Percentiles rank a stretch among this genome's conserved stretches.
Conservation (phyloP, 495 filamentous ascomycete genomes). For the Apiosordaria backusii region DNA sequence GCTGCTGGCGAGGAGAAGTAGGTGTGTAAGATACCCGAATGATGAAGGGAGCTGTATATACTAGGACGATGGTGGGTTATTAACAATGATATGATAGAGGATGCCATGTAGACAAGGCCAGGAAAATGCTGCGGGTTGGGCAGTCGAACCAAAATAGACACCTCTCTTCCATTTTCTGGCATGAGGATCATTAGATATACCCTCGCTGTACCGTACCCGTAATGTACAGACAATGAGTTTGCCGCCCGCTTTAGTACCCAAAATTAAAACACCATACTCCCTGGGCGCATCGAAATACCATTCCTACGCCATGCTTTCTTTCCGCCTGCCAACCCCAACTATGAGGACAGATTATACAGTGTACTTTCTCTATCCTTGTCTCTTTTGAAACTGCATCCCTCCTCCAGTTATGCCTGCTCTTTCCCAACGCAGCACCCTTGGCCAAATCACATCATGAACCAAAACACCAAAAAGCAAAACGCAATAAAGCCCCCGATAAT, state of each 20-base stretch:
- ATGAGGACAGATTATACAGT: not conserved
- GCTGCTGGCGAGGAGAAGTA: conserved; percentile 4
- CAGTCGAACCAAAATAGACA: conserved; percentile 10
- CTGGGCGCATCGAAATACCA: not conserved
- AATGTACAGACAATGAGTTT: not conserved
- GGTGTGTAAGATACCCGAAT: not conserved
- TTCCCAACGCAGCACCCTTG: not conserved
- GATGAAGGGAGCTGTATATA: not conserved
- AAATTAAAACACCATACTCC: conserved; percentile 8
- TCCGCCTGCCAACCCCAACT: not conserved
- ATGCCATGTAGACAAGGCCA: not conserved
- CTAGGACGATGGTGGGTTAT: not conserved
- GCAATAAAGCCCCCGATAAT: conserved; percentile 89
- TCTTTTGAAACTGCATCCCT: not conserved
- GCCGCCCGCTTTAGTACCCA: not conserved
- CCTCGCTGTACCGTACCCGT: not conserved
- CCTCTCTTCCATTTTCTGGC: not conserved
- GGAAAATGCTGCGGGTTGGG: not conserved
- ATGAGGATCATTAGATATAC: not conserved
- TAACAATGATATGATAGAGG: not conserved
- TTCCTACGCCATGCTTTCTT: not conserved
- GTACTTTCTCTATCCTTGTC: not conserved
- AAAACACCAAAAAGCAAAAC: conserved; percentile 81
- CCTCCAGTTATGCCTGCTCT: too few relatives aligned
- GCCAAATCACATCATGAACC: conserved; percentile 65